Evolutionary conservation across 2,329 filamentous ascomycete genomes (phyloP), one percentile per base, ranked within the genome.

Genomic region (Endoconidiophora polonica): DNA sequence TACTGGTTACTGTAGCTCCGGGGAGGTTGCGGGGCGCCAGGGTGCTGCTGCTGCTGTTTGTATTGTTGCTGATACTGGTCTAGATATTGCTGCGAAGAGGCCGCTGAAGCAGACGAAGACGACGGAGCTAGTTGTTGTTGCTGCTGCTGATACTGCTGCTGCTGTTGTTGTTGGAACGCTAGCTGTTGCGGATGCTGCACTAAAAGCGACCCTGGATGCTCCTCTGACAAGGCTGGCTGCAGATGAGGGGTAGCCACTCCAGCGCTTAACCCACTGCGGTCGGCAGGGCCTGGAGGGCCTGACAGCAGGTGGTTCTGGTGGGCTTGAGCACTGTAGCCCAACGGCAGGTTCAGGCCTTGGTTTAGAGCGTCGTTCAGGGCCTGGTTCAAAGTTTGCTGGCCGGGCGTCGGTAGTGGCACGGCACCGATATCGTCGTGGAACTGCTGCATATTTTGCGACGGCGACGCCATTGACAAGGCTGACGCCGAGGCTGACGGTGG

Each of bases 21-120:
- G 40, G 47, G 47, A 20, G 39, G 18, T 37, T 33, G 47, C 39
- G 47, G 47, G 47, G 40, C 47, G 26, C 24, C 40, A n/a, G 42
- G 47, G 26, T 46, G 44, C 83, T 45, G 43, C 24, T 29, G 45
- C 40, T 48, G 46, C 46, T 40, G 37, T 43, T 42, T 54, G 18
- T 57, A 54, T 12, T 56, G 56, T 47, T 58, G 58, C 26, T 55
- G 56, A 40, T 56, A 56, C 36, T 53, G 51, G 50, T 58, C 58
- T 42, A 57, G 58, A 55, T 58, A 62, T 55, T 37, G 22, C 24
- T 26, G 43, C 9, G 57, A 47, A 55, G 56, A 36, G 48, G 56
- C 49, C 57, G 58, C 22, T 60, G 60, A 41, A 54, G 58, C 46
- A 39, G 50, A n/a, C 44, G 38, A 16, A 20, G 40, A 26, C 43